Evolutionary conservation across 1,139 yeast species (phyloP).

Genomic region (Lodderomyces parapsilosis): DNA sequence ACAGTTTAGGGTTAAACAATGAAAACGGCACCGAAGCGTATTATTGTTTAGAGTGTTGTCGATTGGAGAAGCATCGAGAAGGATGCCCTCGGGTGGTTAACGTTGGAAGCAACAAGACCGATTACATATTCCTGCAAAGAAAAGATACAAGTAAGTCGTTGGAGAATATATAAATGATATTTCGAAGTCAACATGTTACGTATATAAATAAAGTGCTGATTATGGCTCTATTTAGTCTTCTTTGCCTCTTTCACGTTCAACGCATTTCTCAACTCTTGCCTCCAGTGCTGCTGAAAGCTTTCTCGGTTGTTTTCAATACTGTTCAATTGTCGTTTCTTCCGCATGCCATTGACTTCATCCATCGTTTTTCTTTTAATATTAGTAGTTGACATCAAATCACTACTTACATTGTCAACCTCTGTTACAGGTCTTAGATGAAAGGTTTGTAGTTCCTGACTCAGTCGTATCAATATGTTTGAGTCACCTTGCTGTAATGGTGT

Average conservation of each 20-base stretch:
- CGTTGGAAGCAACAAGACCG: slow-evolving; percentile 73
- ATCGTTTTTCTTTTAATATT: slow-evolving; percentile 29
- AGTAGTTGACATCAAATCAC: slow-evolving; percentile 11
- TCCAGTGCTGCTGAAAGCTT: too few relatives aligned
- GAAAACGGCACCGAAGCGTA: slow-evolving; percentile 59
- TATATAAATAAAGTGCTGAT: neutral
- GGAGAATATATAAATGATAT: slow-evolving; percentile 2
- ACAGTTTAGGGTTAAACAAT: slow-evolving; percentile 40
- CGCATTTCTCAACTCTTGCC: too few relatives aligned
- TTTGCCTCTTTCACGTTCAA: slow-evolving; percentile 30
- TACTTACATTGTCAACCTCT: slow-evolving; percentile 16
- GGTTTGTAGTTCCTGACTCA: slow-evolving; percentile 17
- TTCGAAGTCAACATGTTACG: neutral
- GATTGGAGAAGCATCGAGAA: slow-evolving; percentile 77
- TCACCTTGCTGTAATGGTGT: slow-evolving; percentile 30
- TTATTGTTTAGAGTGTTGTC: slow-evolving; percentile 86
- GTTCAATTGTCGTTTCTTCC: slow-evolving; percentile 34
- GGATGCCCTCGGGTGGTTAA: slow-evolving; percentile 90
- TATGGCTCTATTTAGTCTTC: slow-evolving; percentile 6
- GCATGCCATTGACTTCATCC: slow-evolving; percentile 27
- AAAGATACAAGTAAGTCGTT: slow-evolving; percentile 8
- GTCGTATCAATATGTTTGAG: slow-evolving; percentile 23
- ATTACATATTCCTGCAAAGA: slow-evolving; percentile 59
- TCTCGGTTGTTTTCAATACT: slow-evolving; percentile 38
- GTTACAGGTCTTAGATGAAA: slow-evolving; percentile 21